A percentile compares a stretch with the other conserved stretches of the same genome.
These are phyloP conservation scores for Haematococcus lacustris DNA, from an alignment of 139 green algal genomes.

Conservation along the genomic window DNA sequence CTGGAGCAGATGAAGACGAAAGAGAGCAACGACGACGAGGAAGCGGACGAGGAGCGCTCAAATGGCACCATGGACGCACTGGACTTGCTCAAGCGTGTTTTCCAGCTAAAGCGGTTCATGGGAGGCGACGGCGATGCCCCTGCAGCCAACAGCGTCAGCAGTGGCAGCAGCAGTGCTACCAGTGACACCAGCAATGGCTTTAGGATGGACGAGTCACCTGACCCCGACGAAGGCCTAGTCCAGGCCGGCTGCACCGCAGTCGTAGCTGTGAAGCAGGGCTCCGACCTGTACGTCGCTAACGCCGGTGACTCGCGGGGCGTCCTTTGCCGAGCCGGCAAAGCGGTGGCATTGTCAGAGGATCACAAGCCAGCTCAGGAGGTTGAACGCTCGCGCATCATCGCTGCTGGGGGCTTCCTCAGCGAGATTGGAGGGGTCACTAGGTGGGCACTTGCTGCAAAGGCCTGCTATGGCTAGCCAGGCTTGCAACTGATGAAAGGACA, in stretches of 20 bases:
- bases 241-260: conserved; percentile 81
- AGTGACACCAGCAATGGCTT: conserved; percentile 15
- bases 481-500: too few species aligned
- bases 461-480: too few species aligned
- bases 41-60: conserved; percentile 7
- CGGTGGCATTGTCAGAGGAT: conserved; percentile 70
- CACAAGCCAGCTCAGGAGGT: conserved; percentile 75
- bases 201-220: conserved; percentile 11
- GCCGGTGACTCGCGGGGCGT: conserved; percentile 84
- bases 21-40: conserved; percentile 32
- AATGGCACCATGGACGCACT: conserved; percentile 43
- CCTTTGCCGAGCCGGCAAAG: conserved; percentile 52
- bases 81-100: conserved; percentile 51
- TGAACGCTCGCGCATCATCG: conserved; percentile 72
- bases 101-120: conserved; percentile 51
- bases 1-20: conserved; percentile 50
- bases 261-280: conserved; percentile 66
- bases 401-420: conserved; percentile 58
- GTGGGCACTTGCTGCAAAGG: too few species aligned
- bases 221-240: conserved; percentile 32
- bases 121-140: too few species aligned
- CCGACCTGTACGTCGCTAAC: conserved; percentile 81
- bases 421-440: conserved; percentile 37
- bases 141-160: too few species aligned
- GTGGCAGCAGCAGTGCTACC: too few species aligned